Conservation (phyloP, 1,284 basidiomycete species). For the Boletellus deceptivus region DNA sequence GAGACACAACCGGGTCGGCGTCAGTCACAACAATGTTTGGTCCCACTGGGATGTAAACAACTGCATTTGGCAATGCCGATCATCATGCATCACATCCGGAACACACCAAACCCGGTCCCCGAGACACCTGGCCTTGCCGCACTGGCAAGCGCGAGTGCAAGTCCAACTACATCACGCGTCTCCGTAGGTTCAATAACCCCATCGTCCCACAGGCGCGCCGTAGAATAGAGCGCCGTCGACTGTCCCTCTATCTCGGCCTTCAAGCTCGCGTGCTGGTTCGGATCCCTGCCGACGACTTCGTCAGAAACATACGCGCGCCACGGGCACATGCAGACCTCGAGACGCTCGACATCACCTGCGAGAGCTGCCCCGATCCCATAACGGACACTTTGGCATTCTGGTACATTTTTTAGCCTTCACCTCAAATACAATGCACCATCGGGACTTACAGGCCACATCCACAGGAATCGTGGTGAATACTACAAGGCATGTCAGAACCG, state of each 20-base stretch:
- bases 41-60: slow-evolving; percentile 25
- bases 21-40: slow-evolving; percentile 20
- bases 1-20: no score
- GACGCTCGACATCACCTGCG: slow-evolving; percentile 89
- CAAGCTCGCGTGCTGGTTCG: slow-evolving; percentile 68
- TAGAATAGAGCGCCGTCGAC: slow-evolving; percentile 83
- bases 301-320: neutral
- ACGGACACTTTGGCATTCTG: slow-evolving; percentile 94
- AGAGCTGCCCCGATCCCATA: slow-evolving; percentile 93
- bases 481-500: slow-evolving; percentile 31
- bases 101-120: slow-evolving; percentile 80
- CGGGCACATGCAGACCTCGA: slow-evolving; percentile 57
- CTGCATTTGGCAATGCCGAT: slow-evolving; percentile 28
- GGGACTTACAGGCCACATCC: slow-evolving; percentile 90
- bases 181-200: slow-evolving; percentile 92
- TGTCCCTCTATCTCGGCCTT: slow-evolving; percentile 85
- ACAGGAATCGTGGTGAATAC: slow-evolving; percentile 93
- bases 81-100: slow-evolving; percentile 84
- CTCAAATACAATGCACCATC: slow-evolving; percentile 3
- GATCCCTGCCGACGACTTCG: slow-evolving; percentile 52
- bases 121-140: slow-evolving; percentile 68
- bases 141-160: slow-evolving; percentile 73
- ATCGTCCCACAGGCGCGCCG: slow-evolving; percentile 92
- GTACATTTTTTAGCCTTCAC: slow-evolving; percentile 4
- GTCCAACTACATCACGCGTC: slow-evolving; percentile 83